These are phyloP conservation scores for Fusarium robinianum DNA, from an alignment of 2,329 filamentous ascomycete genomes.

Conservation along the genomic window DNA sequence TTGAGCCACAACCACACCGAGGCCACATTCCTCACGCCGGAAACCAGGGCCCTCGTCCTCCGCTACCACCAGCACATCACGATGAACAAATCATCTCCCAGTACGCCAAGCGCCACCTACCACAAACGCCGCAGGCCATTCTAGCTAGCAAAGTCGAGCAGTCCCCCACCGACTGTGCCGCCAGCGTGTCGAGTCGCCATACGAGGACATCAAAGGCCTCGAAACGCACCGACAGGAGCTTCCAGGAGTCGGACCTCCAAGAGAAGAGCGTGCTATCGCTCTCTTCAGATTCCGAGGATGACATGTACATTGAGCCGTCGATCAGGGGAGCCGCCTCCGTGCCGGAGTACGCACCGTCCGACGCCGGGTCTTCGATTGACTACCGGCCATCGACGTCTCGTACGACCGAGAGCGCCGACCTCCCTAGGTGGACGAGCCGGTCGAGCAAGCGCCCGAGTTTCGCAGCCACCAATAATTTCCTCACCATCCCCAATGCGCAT, in stretches of 20 bases:
- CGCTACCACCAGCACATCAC: constrained; percentile 20
- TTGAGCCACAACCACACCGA: constrained; percentile 20
- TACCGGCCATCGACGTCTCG: constrained; percentile 30
- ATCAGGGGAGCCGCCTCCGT: constrained; percentile 35
- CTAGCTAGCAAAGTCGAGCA: constrained; percentile 32
- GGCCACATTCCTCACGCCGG: constrained; percentile 6
- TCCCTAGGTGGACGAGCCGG: constrained; percentile 36
- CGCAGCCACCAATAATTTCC: constrained; percentile 47
- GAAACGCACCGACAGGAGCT: constrained; percentile 51
- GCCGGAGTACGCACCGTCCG: constrained; percentile 33
- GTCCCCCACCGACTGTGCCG: constrained; percentile 48
- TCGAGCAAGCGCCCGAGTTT: constrained; percentile 49
- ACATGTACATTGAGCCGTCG: constrained; percentile 33
- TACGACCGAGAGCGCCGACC: constrained; percentile 33
- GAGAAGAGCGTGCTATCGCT: constrained; percentile 61
- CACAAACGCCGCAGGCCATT: constrained; percentile 29
- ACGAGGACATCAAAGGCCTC: constrained; percentile 60
- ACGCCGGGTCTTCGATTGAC: constrained; percentile 29
- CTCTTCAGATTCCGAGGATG: constrained; percentile 62
- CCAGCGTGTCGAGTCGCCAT: constrained; percentile 60
- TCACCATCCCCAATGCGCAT: constrained; percentile 44
- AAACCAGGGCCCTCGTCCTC: constrained; percentile 22
- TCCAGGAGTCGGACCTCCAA: constrained; percentile 56
- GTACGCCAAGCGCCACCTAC: constrained; percentile 32
- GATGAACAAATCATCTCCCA: constrained; percentile 34